Percentiles rank a stretch among this genome's conserved stretches.
Conservation (phyloP, 352 stramenopile genomes). For the Pythium utonaiense region DNA sequence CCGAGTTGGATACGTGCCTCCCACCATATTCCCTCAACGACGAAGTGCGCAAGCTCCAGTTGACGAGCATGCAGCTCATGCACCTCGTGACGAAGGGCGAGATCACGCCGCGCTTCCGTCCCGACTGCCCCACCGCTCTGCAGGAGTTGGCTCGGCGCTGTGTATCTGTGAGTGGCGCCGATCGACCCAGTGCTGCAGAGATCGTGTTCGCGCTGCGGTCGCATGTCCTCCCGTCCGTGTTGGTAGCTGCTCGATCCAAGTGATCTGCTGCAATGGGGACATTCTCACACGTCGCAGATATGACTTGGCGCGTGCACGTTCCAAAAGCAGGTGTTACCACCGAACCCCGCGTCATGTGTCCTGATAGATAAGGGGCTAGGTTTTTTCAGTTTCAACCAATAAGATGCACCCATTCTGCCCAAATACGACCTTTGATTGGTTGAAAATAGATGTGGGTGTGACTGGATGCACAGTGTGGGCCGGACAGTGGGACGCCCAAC, state of each 20-base stretch:
- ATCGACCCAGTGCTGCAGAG: slow-evolving; percentile 45
- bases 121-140: slow-evolving; percentile 33
- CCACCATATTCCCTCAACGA: slow-evolving; percentile 49
- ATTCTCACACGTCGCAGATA: slow-evolving; percentile 1
- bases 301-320: background rate
- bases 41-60: slow-evolving; percentile 34
- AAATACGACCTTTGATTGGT: background rate
- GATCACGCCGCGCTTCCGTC: slow-evolving; percentile 35
- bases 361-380: background rate
- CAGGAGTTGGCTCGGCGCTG: slow-evolving; percentile 36
- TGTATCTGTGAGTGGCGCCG: slow-evolving; percentile 26
- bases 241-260: background rate
- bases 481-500: background rate
- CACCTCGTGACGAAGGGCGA: slow-evolving; percentile 44
- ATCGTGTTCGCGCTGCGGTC: slow-evolving; percentile 47
- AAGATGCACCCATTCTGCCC: background rate
- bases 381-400: background rate
- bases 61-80: slow-evolving; percentile 57
- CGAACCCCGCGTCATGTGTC: background rate
- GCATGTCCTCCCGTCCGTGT: slow-evolving; percentile 17
- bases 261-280: background rate
- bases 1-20: slow-evolving; percentile 57
- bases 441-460: background rate
- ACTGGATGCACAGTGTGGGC: background rate
- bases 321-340: slow-evolving; percentile 1